These are phyloP conservation scores for Magnolia officinalis DNA, from an alignment of 164 flowering plant species.

Conservation along the genomic window DNA sequence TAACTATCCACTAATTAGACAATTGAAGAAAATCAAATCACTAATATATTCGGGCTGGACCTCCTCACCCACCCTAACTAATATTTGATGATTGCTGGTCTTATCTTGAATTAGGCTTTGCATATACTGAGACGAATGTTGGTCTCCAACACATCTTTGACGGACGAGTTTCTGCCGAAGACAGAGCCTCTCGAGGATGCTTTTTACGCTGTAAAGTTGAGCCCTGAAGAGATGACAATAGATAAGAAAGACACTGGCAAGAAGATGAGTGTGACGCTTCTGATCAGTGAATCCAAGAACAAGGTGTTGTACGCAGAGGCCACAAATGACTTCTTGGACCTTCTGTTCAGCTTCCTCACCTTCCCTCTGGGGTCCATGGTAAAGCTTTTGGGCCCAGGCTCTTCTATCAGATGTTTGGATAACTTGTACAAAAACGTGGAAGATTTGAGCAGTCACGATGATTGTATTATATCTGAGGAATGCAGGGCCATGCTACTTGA, in stretches of 20 bases:
- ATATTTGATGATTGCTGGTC: too few species aligned
- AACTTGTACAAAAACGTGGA: background rate
- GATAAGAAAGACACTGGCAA: background rate
- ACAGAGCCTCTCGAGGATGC: too few species aligned
- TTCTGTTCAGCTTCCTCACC: slow-evolving; percentile 14
- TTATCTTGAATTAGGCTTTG: too few species aligned
- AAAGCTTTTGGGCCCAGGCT: slow-evolving; percentile 2
- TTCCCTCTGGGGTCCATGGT: slow-evolving; percentile 16
- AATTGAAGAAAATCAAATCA: too few species aligned
- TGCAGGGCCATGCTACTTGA: background rate
- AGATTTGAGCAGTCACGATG: background rate
- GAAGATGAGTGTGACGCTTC: background rate
- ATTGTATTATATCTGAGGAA: slow-evolving; percentile 3
- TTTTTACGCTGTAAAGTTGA: background rate
- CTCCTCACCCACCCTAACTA: too few species aligned
- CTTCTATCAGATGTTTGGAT: background rate
- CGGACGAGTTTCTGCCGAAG: too few species aligned
- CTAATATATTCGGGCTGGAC: too few species aligned
- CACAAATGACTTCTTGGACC: slow-evolving; percentile 13
- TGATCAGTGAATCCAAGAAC: background rate
- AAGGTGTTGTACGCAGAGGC: slow-evolving; percentile 6
- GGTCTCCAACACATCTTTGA: too few species aligned
- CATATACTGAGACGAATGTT: too few species aligned
- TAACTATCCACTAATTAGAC: too few species aligned
- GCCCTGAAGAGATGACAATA: too few species aligned